Conservation (phyloP, 768 basidiomycete species). For the Mycena leptocephala region DNA sequence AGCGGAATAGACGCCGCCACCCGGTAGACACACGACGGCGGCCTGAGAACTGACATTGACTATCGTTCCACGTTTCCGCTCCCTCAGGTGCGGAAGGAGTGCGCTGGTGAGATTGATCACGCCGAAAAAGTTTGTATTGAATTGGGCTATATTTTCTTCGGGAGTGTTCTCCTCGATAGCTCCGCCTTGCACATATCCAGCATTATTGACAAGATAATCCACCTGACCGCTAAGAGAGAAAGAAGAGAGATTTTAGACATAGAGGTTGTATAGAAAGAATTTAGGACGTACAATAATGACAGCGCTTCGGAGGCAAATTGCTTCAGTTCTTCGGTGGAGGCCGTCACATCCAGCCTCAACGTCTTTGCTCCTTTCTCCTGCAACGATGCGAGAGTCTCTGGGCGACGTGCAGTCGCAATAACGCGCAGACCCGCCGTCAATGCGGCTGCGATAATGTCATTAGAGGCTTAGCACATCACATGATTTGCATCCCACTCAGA, state of each 20-base stretch:
- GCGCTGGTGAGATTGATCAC: constrained; percentile 44
- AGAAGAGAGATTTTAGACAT: not conserved
- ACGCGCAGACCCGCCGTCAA: constrained; percentile 3
- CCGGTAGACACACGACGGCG: constrained; percentile 18
- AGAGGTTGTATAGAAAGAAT: not conserved
- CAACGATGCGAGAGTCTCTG: constrained; percentile 2
- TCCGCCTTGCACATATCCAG: constrained; percentile 41
- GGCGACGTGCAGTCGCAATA: constrained; percentile 27
- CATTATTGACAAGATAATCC: constrained; percentile 48
- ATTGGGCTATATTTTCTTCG: constrained; percentile 36
- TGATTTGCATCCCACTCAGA: too few species aligned
- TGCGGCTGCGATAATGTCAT: constrained; percentile 3
- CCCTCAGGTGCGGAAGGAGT: constrained; percentile 47
- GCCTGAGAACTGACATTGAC: constrained; percentile 40
- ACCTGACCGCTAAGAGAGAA: constrained; percentile 40
- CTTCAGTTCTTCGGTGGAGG: constrained; percentile 7
- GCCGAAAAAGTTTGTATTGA: constrained; percentile 47
- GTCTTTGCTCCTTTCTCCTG: constrained; percentile 12
- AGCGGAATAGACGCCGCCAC: constrained; percentile 37
- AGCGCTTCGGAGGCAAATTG: constrained; percentile 7
- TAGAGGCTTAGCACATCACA: too few species aligned
- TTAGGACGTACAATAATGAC: not conserved
- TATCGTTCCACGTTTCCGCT: constrained; percentile 29
- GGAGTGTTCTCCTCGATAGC: constrained; percentile 35
- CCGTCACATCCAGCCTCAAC: constrained; percentile 19